Conservation (phyloP, 768 basidiomycete genomes). For the Megacollybia marginata region DNA sequence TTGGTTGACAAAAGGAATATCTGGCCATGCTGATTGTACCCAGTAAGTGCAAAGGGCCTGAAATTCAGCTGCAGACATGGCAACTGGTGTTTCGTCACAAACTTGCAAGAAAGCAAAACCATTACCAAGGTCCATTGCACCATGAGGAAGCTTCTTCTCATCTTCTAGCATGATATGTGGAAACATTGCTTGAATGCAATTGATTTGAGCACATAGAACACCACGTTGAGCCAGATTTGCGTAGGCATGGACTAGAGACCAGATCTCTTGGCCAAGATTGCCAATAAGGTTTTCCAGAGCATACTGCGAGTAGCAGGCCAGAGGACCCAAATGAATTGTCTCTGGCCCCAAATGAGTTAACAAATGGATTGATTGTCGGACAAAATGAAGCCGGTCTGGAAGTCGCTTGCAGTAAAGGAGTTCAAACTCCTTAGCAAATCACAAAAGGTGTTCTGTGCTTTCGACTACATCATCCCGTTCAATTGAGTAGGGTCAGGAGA, state of each 20-base stretch:
- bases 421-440: conserved; percentile 5
- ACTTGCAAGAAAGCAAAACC: too few species aligned
- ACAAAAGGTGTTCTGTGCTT: not conserved
- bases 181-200: conserved; percentile 7
- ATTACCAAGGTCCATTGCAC: too few species aligned
- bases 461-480: not conserved
- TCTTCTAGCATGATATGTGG: not conserved
- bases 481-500: conserved; percentile 3
- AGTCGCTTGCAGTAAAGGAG: conserved; percentile 5
- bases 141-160: too few species aligned
- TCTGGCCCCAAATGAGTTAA: conserved; percentile 2
- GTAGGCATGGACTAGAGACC: conserved; percentile 6
- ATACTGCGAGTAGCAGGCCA: conserved; percentile 4
- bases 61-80: too few species aligned
- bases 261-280: conserved; percentile 5
- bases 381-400: conserved; percentile 7
- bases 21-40: too few species aligned
- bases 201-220: conserved; percentile 4
- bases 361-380: conserved; percentile 5
- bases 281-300: conserved; percentile 6
- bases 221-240: conserved; percentile 9
- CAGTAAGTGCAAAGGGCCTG: too few species aligned
- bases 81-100: too few species aligned
- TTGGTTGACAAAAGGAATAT: too few species aligned
- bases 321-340: conserved; percentile 4